phyloP scores from a whole-genome alignment of 78 protist genomes.

The Tieghemostelium lacteum region DNA sequence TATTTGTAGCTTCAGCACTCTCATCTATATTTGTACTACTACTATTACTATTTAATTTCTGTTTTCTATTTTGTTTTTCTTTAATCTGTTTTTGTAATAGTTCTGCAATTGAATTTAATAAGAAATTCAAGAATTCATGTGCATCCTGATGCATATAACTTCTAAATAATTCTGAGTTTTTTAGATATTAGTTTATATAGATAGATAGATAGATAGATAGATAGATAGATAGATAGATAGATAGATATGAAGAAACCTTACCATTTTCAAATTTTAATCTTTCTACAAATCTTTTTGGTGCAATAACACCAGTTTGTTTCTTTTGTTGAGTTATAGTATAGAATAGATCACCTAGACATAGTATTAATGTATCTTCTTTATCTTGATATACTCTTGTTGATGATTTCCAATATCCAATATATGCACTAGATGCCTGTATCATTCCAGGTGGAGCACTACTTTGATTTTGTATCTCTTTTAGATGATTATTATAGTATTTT shows the following conservation, averaged over 20 bases:
- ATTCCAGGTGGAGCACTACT: not conserved
- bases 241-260: not conserved
- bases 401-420: not conserved
- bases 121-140: constrained; percentile 93
- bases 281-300: constrained; percentile 79
- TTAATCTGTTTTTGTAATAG: constrained; percentile 41
- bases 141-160: constrained; percentile 93
- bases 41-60: not conserved
- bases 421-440: not conserved
- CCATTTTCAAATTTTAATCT: constrained; percentile 87
- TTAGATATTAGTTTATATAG: not conserved
- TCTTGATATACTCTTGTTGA: too few species aligned
- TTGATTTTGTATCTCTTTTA: not conserved
- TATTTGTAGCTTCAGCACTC: not conserved
- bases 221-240: too few species aligned
- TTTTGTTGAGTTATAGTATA: constrained; percentile 29
- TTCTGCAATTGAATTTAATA: constrained; percentile 90
- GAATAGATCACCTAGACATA: constrained; percentile 82
- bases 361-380: constrained; percentile 42
- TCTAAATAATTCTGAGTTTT: constrained; percentile 84
- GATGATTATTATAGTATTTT: constrained; percentile 42
- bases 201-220: too few species aligned
- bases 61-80: not conserved
- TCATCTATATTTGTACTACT: too few species aligned
- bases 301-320: constrained; percentile 80